Conservation (phyloP, 2,329 filamentous ascomycete species). For the Microcyclospora pomicola region DNA sequence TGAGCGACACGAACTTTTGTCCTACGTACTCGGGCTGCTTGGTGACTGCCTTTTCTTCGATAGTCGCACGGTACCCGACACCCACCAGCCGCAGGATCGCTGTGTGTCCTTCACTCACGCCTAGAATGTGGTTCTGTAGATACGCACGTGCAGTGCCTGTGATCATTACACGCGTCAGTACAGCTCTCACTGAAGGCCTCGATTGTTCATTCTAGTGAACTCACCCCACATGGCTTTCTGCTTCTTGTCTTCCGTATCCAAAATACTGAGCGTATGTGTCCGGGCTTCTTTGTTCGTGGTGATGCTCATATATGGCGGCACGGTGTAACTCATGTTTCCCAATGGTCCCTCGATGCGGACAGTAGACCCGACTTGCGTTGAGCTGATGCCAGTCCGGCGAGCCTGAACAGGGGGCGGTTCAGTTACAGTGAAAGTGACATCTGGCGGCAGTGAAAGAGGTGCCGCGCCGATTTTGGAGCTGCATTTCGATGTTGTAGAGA, state of each 20-base stretch:
- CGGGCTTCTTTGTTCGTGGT: constrained; percentile 49
- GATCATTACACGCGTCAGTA: neutral
- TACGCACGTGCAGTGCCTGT: constrained; percentile 80
- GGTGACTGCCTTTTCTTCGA: constrained; percentile 63
- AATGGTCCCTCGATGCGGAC: constrained; percentile 70
- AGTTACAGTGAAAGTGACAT: constrained; percentile 59
- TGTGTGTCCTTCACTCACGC: constrained; percentile 91
- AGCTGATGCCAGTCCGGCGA: constrained; percentile 39
- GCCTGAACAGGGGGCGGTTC: constrained; percentile 43
- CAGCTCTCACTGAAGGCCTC: neutral
- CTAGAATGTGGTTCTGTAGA: constrained; percentile 78
- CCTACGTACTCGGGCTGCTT: constrained; percentile 55
- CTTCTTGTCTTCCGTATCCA: constrained; percentile 52
- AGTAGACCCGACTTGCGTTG: constrained; percentile 48
- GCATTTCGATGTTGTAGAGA: constrained; percentile 55
- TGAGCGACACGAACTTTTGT: constrained; percentile 81
- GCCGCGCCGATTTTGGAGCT: constrained; percentile 77
- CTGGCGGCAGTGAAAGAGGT: constrained; percentile 65
- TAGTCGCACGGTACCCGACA: constrained; percentile 82
- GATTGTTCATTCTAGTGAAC: constrained; percentile 14
- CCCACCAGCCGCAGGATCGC: constrained; percentile 86
- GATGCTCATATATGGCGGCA: constrained; percentile 68
- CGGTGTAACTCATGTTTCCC: constrained; percentile 60
- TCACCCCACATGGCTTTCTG: constrained; percentile 95
- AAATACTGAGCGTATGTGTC: constrained; percentile 55